Evolutionary conservation across 306 rosid species (phyloP).

Genomic region (Cucurbita pepo): DNA sequence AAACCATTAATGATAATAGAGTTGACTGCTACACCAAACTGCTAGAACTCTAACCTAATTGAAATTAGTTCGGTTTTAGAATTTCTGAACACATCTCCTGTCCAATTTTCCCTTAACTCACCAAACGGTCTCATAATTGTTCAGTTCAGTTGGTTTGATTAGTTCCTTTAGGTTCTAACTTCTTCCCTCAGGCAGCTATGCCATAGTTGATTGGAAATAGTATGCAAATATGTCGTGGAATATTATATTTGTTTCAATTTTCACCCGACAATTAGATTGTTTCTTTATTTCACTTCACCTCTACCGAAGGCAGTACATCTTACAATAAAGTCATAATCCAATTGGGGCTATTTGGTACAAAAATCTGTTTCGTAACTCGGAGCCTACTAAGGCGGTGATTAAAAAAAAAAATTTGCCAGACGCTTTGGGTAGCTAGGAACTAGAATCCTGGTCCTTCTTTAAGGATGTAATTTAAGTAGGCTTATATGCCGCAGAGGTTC

Average conservation of each 20-base stretch:
- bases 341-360: no score
- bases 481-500: neutral
- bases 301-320: neutral
- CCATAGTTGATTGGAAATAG: neutral
- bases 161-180: neutral
- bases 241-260: neutral
- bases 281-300: neutral
- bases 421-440: neutral
- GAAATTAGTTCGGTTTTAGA: neutral
- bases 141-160: neutral
- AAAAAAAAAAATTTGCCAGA: no score
- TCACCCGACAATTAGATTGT: neutral
- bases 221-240: neutral
- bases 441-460: neutral
- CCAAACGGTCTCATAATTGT: neutral
- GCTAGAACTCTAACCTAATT: neutral
- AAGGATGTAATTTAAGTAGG: neutral
- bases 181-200: neutral
- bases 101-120: neutral
- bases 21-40: neutral
- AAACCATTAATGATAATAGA: neutral
- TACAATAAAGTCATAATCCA: neutral
- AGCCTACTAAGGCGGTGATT: no score
- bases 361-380: no score
- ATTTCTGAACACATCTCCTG: neutral